phyloP scores from a whole-genome alignment of 1,139 yeast genomes.

The Hemisphaericaspora subhashii region DNA sequence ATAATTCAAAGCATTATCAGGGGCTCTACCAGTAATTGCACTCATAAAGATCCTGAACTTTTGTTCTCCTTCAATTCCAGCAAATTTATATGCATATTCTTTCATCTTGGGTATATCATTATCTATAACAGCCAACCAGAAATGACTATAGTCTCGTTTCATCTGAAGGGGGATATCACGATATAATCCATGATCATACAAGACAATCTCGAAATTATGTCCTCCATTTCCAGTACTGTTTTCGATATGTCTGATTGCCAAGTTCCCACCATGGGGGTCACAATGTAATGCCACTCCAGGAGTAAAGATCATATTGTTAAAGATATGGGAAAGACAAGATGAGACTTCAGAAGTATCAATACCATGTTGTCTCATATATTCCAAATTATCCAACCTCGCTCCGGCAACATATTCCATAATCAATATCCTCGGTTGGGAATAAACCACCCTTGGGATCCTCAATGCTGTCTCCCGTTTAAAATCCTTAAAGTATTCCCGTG shows the following conservation, averaged over 20 bases:
- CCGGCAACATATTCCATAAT: constrained; percentile 90
- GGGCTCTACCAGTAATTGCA: constrained; percentile 86
- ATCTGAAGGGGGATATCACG: constrained; percentile 76
- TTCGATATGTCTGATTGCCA: constrained; percentile 70
- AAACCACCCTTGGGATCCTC: constrained; percentile 69
- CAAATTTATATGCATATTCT: constrained; percentile 71
- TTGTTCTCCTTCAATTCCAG: constrained; percentile 71
- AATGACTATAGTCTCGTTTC: constrained; percentile 82
- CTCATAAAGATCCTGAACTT: constrained; percentile 86
- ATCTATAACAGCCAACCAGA: constrained; percentile 88
- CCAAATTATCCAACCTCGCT: constrained; percentile 74
- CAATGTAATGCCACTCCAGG: constrained; percentile 92
- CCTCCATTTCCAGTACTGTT: too few species aligned
- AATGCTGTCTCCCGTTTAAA: constrained; percentile 67
- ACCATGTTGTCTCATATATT: constrained; percentile 57
- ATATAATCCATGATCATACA: constrained; percentile 94
- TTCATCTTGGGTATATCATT: constrained; percentile 66
- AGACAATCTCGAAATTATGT: constrained; percentile 84
- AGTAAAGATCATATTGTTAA: constrained; percentile 93
- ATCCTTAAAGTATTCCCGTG: constrained; percentile 64
- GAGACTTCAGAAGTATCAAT: constrained; percentile 81
- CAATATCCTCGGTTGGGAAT: constrained; percentile 68
- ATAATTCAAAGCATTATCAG: constrained; percentile 43
- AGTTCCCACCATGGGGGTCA: constrained; percentile 97
- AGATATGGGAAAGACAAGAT: constrained; percentile 81